A percentile compares a stretch with the other conserved stretches of the same genome.
Conservation (phyloP, 2,329 filamentous ascomycete species). For the Aphanoascus verrucosus region DNA sequence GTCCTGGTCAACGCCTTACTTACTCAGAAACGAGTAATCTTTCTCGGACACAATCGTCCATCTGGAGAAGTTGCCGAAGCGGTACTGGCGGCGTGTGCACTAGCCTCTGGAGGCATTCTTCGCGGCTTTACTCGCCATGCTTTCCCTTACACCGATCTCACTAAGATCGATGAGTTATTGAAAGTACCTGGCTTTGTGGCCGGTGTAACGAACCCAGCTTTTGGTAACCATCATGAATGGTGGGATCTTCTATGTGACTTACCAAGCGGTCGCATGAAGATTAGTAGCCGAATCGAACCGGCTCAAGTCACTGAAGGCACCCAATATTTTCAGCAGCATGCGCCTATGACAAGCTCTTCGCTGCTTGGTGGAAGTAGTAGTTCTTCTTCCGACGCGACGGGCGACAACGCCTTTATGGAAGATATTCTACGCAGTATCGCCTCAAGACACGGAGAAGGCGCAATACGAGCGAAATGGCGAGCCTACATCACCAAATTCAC, state of each 20-base stretch:
- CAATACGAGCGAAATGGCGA: constrained; percentile 83
- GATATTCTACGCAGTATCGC: constrained; percentile 74
- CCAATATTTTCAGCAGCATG: constrained; percentile 73
- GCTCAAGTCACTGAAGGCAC: constrained; percentile 75
- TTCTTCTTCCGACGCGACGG: constrained; percentile 56
- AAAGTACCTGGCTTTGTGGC: constrained; percentile 97
- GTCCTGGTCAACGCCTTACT: constrained; percentile 88
- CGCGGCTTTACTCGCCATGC: constrained; percentile 91
- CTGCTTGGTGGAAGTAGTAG: constrained; percentile 19
- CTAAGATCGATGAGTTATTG: constrained; percentile 91
- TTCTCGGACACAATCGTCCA: constrained; percentile 87
- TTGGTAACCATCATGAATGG: constrained; percentile 91
- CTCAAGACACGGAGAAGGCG: constrained; percentile 77
- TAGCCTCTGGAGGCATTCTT: constrained; percentile 84
- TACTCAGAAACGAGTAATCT: constrained; percentile 93
- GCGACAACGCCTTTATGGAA: constrained; percentile 80
- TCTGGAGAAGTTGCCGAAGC: constrained; percentile 95
- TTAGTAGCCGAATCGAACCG: constrained; percentile 75
- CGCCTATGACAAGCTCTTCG: constrained; percentile 20
- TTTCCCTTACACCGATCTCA: constrained; percentile 95
- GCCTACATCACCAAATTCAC: constrained; percentile 94
- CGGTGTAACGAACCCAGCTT: constrained; percentile 92
- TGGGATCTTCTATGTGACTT: constrained; percentile 96
- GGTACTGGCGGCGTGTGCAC: constrained; percentile 90
- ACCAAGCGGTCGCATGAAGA: constrained; percentile 84